Conservation (phyloP, 495 filamentous ascomycete species). For the Tuber aestivum region DNA sequence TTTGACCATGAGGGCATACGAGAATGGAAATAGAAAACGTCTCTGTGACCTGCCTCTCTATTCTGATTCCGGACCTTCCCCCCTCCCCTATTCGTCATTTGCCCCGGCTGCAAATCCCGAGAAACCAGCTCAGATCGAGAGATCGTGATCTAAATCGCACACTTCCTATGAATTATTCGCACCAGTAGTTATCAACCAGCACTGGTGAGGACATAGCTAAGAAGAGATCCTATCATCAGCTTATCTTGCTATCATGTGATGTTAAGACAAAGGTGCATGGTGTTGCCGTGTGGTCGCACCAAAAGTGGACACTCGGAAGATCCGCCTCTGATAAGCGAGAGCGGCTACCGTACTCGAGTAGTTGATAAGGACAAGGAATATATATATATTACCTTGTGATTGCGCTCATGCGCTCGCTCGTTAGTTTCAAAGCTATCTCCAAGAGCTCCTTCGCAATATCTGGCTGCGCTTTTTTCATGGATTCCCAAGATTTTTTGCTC, state of each 20-base stretch:
- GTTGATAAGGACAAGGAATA: slow-evolving; percentile 37
- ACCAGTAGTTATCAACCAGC: slow-evolving; percentile 29
- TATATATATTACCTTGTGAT: slow-evolving; percentile 61
- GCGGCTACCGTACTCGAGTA: no score
- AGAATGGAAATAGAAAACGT: background rate
- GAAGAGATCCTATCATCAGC: slow-evolving; percentile 18
- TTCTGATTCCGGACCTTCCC: background rate
- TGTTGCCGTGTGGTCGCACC: background rate
- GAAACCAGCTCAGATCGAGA: background rate
- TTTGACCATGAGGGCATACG: background rate
- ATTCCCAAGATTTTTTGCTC: slow-evolving; percentile 61
- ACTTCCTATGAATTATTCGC: background rate
- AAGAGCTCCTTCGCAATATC: slow-evolving; percentile 79
- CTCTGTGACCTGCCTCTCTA: background rate
- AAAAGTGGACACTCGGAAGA: background rate
- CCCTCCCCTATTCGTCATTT: background rate
- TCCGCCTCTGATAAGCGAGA: background rate
- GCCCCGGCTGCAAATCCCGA: background rate
- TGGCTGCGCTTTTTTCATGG: slow-evolving; percentile 59
- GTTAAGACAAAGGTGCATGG: background rate
- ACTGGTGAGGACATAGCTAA: slow-evolving; percentile 41
- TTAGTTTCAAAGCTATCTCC: slow-evolving; percentile 66
- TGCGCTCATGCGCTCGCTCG: slow-evolving; percentile 47
- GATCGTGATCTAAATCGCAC: background rate
- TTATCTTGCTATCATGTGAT: slow-evolving; percentile 9